Percentiles rank a stretch among this genome's conserved stretches.
Evolutionary conservation across 495 filamentous ascomycete genomes (phyloP).

Genomic region (Podospora appendiculata): DNA sequence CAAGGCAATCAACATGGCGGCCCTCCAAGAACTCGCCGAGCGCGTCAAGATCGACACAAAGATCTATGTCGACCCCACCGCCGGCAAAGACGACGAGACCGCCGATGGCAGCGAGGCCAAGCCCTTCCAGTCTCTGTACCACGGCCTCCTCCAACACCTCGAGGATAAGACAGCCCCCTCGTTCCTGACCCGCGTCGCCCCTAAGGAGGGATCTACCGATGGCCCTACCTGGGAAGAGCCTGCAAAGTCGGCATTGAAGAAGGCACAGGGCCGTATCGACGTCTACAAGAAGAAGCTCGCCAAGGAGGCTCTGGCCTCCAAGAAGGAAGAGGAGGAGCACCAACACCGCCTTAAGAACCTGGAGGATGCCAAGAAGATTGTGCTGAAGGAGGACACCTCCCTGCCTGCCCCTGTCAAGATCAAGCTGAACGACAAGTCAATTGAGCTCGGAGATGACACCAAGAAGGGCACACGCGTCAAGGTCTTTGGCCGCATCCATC

Average conservation of each 20-base stretch:
- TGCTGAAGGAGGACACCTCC: slow-evolving; percentile 71
- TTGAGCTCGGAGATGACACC: slow-evolving; percentile 72
- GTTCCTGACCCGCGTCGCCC: slow-evolving; percentile 45
- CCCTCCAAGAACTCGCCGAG: slow-evolving; percentile 33
- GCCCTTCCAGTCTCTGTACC: slow-evolving; percentile 73
- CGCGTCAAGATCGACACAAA: slow-evolving; percentile 40
- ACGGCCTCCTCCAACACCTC: slow-evolving; percentile 66
- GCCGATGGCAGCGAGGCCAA: slow-evolving; percentile 59
- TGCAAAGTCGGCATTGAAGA: slow-evolving; percentile 77
- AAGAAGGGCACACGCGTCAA: slow-evolving; percentile 22
- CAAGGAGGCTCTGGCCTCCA: slow-evolving; percentile 59
- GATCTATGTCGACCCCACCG: slow-evolving; percentile 73
- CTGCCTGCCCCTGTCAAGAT: slow-evolving; percentile 73
- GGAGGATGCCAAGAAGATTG: slow-evolving; percentile 82
- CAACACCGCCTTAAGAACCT: slow-evolving; percentile 55
- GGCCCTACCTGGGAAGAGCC: slow-evolving; percentile 69
- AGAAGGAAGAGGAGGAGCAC: slow-evolving; percentile 65
- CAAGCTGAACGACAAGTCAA: slow-evolving; percentile 59
- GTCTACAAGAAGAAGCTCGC: slow-evolving; percentile 69
- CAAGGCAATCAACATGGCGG: slow-evolving; percentile 21
- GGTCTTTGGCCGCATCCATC: not conserved
- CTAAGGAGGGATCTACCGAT: slow-evolving; percentile 44
- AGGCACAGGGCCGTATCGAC: slow-evolving; percentile 64
- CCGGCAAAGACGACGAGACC: slow-evolving; percentile 59
- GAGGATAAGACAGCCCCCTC: slow-evolving; percentile 33